Percentiles rank a stretch among this genome's conserved stretches.
These are phyloP conservation scores for Candida peoriensis DNA, from an alignment of 805 yeast species.

Conservation along the genomic window DNA sequence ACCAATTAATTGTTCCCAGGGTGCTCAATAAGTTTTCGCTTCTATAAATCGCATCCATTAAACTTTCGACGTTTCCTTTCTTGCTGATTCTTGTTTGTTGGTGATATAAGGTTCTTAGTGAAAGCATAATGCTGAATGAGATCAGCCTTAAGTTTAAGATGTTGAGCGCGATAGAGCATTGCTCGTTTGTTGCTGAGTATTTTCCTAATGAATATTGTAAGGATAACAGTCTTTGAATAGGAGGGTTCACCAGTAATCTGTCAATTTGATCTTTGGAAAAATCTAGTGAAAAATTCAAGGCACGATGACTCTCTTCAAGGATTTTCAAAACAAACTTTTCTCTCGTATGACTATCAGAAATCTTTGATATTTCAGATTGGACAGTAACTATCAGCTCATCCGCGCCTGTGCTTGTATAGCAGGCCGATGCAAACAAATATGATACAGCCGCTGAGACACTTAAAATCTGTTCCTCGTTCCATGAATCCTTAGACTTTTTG, in stretches of 20 bases:
- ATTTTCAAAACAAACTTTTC: slow-evolving; percentile 37
- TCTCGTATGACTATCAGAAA: slow-evolving; percentile 21
- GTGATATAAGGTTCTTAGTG: slow-evolving; percentile 54
- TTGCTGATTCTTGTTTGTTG: slow-evolving; percentile 58
- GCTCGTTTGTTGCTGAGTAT: slow-evolving; percentile 14
- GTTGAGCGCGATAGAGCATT: slow-evolving; percentile 36
- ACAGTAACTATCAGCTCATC: slow-evolving; percentile 66
- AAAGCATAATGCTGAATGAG: slow-evolving; percentile 64
- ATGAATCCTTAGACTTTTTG: neutral
- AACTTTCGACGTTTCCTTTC: slow-evolving; percentile 33
- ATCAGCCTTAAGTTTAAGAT: slow-evolving; percentile 64
- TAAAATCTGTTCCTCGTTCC: slow-evolving; percentile 12
- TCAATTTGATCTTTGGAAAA: slow-evolving; percentile 72
- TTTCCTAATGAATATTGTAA: slow-evolving; percentile 66
- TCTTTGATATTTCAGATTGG: slow-evolving; percentile 38
- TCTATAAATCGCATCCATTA: slow-evolving; percentile 50
- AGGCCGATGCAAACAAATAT: slow-evolving; percentile 60
- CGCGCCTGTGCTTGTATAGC: slow-evolving; percentile 58
- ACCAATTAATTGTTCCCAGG: slow-evolving; percentile 83
- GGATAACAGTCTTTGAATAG: slow-evolving; percentile 66
- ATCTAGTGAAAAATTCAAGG: slow-evolving; percentile 68
- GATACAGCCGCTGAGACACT: slow-evolving; percentile 57
- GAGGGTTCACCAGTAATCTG: slow-evolving; percentile 68
- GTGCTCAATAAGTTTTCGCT: slow-evolving; percentile 59
- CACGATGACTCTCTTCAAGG: slow-evolving; percentile 65